Evolutionary conservation across 176 grass and related monocot genomes (phyloP).

Genomic region (Cymbopogon citratus): DNA sequence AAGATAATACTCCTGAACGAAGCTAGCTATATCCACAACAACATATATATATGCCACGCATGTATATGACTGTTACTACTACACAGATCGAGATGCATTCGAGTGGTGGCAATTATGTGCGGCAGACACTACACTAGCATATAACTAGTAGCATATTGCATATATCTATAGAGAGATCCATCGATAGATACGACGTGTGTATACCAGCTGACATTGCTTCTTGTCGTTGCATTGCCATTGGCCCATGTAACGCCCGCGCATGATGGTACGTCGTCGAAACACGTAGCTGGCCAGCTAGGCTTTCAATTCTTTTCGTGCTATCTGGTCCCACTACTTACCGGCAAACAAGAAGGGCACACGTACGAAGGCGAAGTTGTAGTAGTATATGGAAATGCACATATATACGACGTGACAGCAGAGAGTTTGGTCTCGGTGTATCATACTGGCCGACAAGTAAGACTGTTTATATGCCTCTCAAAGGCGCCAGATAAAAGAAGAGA

Average conservation of each 20-base stretch:
- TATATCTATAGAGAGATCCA: background rate
- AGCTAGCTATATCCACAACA: too few relatives aligned
- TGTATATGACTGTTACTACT: too few relatives aligned
- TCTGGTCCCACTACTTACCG: constrained; percentile 16
- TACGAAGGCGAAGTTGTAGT: too few relatives aligned
- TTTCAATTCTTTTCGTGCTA: background rate
- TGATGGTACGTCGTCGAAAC: too few relatives aligned
- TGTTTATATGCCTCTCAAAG: too few relatives aligned
- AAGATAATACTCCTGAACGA: constrained; percentile 14
- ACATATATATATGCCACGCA: too few relatives aligned
- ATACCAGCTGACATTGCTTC: constrained; percentile 25
- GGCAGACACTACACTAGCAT: background rate
- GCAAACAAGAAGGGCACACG: constrained; percentile 11
- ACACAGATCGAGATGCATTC: background rate
- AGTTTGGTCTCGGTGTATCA: background rate
- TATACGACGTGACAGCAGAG: too few relatives aligned
- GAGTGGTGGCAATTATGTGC: constrained; percentile 20
- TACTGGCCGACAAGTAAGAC: constrained; percentile 32
- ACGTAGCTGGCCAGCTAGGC: background rate
- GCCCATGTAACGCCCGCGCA: constrained; percentile 24
- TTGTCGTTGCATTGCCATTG: constrained; percentile 13
- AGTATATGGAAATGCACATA: too few relatives aligned
- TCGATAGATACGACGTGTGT: background rate
- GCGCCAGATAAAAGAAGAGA: too few relatives aligned
- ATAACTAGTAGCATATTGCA: too few relatives aligned